These are phyloP conservation scores for Areca catechu DNA, from an alignment of 176 grass and related monocot species.

Conservation along the genomic window DNA sequence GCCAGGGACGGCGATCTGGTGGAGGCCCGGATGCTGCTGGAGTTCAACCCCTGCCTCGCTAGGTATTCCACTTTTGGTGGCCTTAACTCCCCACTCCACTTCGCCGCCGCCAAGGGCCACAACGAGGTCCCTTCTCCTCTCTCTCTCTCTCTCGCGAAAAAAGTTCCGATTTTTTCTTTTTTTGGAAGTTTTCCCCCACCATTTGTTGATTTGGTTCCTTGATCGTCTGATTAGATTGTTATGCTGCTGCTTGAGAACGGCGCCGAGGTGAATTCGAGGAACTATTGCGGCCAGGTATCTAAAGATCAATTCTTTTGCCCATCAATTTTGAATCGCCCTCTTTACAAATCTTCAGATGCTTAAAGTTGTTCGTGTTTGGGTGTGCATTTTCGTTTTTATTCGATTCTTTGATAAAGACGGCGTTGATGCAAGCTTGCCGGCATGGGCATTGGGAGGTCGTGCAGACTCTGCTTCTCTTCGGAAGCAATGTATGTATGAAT, in stretches of 20 bases:
- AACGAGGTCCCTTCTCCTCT: slow-evolving; percentile 35
- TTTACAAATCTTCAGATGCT: too few species aligned
- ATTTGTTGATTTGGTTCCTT: slow-evolving; percentile 9
- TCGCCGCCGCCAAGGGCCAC: slow-evolving; percentile 92
- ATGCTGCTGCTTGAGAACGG: slow-evolving; percentile 85
- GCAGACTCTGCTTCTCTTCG: slow-evolving; percentile 81
- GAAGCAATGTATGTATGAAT: slow-evolving; percentile 61
- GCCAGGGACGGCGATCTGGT: slow-evolving; percentile 82
- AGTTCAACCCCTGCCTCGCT: slow-evolving; percentile 74
- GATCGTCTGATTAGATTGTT: slow-evolving; percentile 52
- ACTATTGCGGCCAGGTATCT: slow-evolving; percentile 95
- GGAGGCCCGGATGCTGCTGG: slow-evolving; percentile 91
- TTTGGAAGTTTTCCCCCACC: too few species aligned
- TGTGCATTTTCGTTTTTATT: slow-evolving; percentile 1
- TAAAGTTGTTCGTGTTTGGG: neutral
- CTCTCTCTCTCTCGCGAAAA: neutral
- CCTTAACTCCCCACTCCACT: slow-evolving; percentile 89
- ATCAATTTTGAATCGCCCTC: too few species aligned
- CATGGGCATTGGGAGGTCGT: slow-evolving; percentile 96
- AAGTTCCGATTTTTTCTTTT: neutral
- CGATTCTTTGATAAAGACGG: slow-evolving; percentile 46
- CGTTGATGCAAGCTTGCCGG: slow-evolving; percentile 88
- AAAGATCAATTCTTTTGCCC: neutral
- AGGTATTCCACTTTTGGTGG: slow-evolving; percentile 95
- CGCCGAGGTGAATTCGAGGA: slow-evolving; percentile 82